These are phyloP conservation scores for Neurospora pannonica DNA, from an alignment of 495 filamentous ascomycete genomes.

Conservation along the genomic window DNA sequence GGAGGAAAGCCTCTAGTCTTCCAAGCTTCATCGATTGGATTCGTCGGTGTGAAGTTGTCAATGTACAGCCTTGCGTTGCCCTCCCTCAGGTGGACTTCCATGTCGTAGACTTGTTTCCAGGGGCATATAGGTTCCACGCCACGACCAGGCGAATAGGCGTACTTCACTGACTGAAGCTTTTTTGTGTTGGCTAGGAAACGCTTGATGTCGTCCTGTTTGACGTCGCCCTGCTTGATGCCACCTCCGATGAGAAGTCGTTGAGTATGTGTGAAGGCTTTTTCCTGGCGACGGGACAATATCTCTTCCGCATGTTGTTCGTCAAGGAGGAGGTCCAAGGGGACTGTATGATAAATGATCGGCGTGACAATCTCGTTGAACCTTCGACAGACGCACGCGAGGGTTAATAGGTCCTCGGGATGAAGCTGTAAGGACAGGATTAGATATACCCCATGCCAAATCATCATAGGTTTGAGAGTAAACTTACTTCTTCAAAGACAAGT, in stretches of 20 bases:
- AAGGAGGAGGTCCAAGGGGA: constrained; percentile 14
- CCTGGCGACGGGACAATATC: constrained; percentile 6
- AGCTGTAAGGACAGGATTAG: not conserved
- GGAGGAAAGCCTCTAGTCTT: not conserved
- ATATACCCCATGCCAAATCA: not conserved
- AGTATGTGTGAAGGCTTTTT: constrained; percentile 15
- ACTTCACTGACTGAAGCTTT: not conserved
- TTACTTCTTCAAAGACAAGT: constrained; percentile 19
- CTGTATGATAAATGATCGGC: constrained; percentile 18
- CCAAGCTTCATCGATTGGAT: not conserved
- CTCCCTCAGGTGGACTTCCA: not conserved
- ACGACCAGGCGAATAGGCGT: not conserved
- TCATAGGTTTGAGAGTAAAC: not conserved
- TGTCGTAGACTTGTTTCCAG: not conserved
- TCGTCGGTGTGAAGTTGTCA: not conserved
- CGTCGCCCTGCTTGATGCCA: not conserved
- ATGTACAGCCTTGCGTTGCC: not conserved
- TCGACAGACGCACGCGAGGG: not conserved
- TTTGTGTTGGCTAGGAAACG: not conserved
- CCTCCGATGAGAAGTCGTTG: constrained; percentile 10
- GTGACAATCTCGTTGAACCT: constrained; percentile 16
- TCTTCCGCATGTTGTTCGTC: constrained; percentile 7
- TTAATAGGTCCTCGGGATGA: not conserved
- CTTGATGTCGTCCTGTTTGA: not conserved
- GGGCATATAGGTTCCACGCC: not conserved